phyloP scores from a whole-genome alignment of 2,329 filamentous ascomycete species.

The Fusarium setosum region DNA sequence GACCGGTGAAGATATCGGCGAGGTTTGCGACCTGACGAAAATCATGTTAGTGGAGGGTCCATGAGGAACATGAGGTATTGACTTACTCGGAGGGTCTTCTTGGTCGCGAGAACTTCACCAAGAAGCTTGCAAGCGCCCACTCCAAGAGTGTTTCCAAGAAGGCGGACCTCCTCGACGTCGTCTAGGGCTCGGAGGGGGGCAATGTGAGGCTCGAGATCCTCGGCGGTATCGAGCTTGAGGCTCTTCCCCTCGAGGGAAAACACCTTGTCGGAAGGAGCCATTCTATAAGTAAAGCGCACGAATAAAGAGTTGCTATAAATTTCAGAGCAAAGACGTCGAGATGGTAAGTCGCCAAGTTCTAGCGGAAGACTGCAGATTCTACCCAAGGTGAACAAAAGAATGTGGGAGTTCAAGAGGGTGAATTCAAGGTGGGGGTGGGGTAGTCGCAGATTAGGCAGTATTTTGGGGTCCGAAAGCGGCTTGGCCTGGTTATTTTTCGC shows the following conservation, averaged over 20 bases:
- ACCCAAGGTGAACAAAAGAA: constrained; percentile 30
- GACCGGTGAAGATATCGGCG: constrained; percentile 97
- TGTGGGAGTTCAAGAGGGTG: constrained; percentile 30
- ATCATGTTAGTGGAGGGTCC: constrained; percentile 1
- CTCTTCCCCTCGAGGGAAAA: constrained; percentile 94
- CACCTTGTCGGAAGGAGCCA: constrained; percentile 63
- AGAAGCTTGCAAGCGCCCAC: constrained; percentile 88
- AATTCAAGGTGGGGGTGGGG: constrained; percentile 45
- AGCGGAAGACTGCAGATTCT: constrained; percentile 21
- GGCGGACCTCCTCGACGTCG: constrained; percentile 84
- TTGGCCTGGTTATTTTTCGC: constrained; percentile 5
- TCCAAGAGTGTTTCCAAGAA: constrained; percentile 93
- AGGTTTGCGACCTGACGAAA: constrained; percentile 79
- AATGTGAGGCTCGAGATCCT: constrained; percentile 88
- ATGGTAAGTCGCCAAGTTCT: constrained; percentile 20
- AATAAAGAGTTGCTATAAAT: constrained; percentile 8
- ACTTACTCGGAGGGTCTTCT: constrained; percentile 81
- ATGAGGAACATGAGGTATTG: neutral
- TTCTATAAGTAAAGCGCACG: constrained; percentile 33
- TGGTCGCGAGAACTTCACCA: constrained; percentile 84
- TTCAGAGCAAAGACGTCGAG: constrained; percentile 13
- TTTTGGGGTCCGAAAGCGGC: constrained; percentile 11
- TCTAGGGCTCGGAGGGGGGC: constrained; percentile 76
- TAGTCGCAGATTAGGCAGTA: constrained; percentile 34
- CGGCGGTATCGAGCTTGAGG: constrained; percentile 90